Percentiles rank a stretch among this genome's conserved stretches.
These are phyloP conservation scores for Sporothrix curviconia DNA, from an alignment of 2,329 filamentous ascomycete genomes.

Conservation along the genomic window DNA sequence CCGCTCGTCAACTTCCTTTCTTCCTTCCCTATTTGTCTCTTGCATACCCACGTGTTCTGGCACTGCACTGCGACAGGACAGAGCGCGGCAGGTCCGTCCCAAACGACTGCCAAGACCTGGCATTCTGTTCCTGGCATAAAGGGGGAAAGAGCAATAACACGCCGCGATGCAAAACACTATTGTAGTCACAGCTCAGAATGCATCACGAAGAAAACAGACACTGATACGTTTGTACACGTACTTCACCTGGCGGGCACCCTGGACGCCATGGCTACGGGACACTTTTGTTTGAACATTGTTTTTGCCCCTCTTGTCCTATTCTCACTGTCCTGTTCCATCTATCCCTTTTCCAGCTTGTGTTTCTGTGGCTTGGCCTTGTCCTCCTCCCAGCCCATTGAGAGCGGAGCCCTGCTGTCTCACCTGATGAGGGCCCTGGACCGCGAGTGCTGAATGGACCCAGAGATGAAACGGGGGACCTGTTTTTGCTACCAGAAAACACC, in stretches of 20 bases:
- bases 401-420: slow-evolving; percentile 13
- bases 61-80: slow-evolving; percentile 5
- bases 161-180: not conserved
- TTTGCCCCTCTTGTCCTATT: not conserved
- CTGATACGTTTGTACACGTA: not conserved
- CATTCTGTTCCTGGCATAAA: slow-evolving; percentile 9
- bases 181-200: not conserved
- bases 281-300: slow-evolving; percentile 4
- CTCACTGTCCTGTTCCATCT: not conserved
- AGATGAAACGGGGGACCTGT: slow-evolving; percentile 10
- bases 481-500: slow-evolving; percentile 7
- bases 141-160: slow-evolving; percentile 1
- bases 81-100: slow-evolving; percentile 3
- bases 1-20: too few relatives aligned
- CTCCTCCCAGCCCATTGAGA: not conserved
- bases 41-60: slow-evolving; percentile 13
- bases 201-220: not conserved
- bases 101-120: slow-evolving; percentile 12
- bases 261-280: not conserved
- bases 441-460: not conserved
- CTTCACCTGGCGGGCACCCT: not conserved
- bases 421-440: not conserved
- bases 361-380: not conserved
- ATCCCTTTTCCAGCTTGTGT: too few relatives aligned
- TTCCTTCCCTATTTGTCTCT: not conserved